Evolutionary conservation across 73 alveolate genomes (phyloP).

Genomic region (Vitrella brassicaformis): DNA sequence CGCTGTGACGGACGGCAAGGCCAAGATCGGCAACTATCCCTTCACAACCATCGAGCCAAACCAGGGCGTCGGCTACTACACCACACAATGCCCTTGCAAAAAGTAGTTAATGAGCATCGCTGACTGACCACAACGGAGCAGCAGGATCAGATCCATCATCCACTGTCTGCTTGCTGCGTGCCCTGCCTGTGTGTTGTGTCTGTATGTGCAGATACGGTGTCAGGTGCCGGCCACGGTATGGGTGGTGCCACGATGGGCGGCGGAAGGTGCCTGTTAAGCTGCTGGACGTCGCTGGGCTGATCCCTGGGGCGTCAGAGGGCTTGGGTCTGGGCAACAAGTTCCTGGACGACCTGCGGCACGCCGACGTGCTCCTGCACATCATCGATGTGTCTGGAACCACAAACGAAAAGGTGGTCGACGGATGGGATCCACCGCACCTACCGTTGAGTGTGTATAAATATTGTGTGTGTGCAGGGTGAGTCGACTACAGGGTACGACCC

Average conservation of each 20-base stretch:
- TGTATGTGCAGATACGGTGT: too few relatives aligned
- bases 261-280: neutral
- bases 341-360: neutral
- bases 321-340: neutral
- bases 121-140: too few relatives aligned
- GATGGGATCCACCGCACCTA: too few relatives aligned
- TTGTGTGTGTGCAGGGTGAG: too few relatives aligned
- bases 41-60: neutral
- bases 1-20: neutral
- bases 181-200: too few relatives aligned
- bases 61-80: neutral
- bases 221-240: neutral
- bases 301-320: neutral
- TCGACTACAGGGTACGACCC: neutral
- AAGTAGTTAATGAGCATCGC: too few relatives aligned
- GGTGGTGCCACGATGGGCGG: neutral
- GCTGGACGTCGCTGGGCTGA: neutral
- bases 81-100: neutral
- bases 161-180: too few relatives aligned
- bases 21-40: neutral
- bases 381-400: neutral
- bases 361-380: neutral
- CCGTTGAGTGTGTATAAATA: too few relatives aligned
- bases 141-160: too few relatives aligned
- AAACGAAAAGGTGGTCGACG: too few relatives aligned